Evolutionary conservation across 495 filamentous ascomycete genomes (phyloP).

Genomic region (Penicillium crystallinum): DNA sequence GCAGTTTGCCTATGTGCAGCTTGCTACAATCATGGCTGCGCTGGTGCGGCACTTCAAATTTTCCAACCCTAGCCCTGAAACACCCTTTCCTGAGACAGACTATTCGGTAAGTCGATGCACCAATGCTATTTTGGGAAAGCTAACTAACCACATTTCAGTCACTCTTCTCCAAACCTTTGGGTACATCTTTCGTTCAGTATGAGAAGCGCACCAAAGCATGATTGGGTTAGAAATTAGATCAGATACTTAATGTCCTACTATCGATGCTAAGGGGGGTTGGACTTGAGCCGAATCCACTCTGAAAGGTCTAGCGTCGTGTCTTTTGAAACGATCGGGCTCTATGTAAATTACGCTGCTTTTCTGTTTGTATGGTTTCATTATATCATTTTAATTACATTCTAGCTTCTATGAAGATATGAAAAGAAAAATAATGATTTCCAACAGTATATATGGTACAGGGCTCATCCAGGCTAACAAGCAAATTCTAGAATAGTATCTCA

Average conservation of each 20-base stretch:
- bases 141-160: constrained; percentile 29
- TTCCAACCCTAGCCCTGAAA: constrained; percentile 22
- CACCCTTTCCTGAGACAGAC: constrained; percentile 44
- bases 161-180: constrained; percentile 48
- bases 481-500: constrained; percentile 20
- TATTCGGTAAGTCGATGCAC: constrained; percentile 36
- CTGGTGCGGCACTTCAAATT: constrained; percentile 46
- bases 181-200: constrained; percentile 38
- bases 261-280: background rate
- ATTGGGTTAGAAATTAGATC: constrained; percentile 6
- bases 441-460: constrained; percentile 23
- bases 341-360: constrained; percentile 22
- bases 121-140: background rate
- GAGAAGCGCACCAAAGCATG: constrained; percentile 39
- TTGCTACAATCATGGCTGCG: constrained; percentile 42
- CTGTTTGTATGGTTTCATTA: background rate
- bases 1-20: constrained; percentile 52
- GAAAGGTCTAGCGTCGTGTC: background rate
- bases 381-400: constrained; percentile 4
- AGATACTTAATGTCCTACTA: constrained; percentile 1
- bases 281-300: background rate
- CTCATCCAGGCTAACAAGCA: constrained; percentile 12
- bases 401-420: background rate
- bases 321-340: constrained; percentile 11
- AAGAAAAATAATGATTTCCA: constrained; percentile 7